Conservation (phyloP, 2,329 filamentous ascomycete species). For the Incumbomyces delicatus region DNA sequence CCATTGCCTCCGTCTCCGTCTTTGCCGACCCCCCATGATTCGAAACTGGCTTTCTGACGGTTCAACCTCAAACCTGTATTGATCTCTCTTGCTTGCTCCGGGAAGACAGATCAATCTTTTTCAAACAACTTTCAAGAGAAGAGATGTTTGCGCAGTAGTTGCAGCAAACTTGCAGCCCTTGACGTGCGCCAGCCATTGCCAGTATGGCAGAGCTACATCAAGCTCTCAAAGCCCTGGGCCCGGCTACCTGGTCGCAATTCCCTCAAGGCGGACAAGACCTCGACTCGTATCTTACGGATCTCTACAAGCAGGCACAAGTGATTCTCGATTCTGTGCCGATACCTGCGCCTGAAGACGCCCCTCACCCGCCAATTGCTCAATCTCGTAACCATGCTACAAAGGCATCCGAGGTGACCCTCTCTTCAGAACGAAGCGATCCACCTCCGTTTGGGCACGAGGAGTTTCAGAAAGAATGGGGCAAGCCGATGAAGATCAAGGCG, state of each 20-base stretch:
- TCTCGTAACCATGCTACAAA: slow-evolving; percentile 45
- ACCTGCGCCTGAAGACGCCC: slow-evolving; percentile 35
- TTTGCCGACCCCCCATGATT: too few relatives aligned
- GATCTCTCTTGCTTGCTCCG: too few relatives aligned
- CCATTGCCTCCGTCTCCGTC: too few relatives aligned
- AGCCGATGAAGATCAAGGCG: slow-evolving; percentile 62
- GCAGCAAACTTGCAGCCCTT: too few relatives aligned
- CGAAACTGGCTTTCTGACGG: too few relatives aligned
- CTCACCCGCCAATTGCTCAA: slow-evolving; percentile 40
- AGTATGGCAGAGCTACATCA: slow-evolving; percentile 50
- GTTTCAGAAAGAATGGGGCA: slow-evolving; percentile 75
- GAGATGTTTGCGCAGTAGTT: too few relatives aligned
- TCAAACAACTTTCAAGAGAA: too few relatives aligned
- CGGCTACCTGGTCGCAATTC: slow-evolving; percentile 44
- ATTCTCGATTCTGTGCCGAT: slow-evolving; percentile 68
- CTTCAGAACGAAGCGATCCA: slow-evolving; percentile 40
- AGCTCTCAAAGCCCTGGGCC: slow-evolving; percentile 48
- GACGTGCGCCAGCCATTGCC: not conserved
- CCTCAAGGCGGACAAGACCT: slow-evolving; percentile 41
- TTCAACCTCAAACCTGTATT: too few relatives aligned
- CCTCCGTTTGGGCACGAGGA: slow-evolving; percentile 45
- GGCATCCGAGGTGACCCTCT: slow-evolving; percentile 44
- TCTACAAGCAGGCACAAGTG: slow-evolving; percentile 58
- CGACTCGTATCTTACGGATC: slow-evolving; percentile 44
- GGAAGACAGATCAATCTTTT: too few relatives aligned